Evolutionary conservation across 345 rosid species (phyloP).

Genomic region (Ceriops tagal): DNA sequence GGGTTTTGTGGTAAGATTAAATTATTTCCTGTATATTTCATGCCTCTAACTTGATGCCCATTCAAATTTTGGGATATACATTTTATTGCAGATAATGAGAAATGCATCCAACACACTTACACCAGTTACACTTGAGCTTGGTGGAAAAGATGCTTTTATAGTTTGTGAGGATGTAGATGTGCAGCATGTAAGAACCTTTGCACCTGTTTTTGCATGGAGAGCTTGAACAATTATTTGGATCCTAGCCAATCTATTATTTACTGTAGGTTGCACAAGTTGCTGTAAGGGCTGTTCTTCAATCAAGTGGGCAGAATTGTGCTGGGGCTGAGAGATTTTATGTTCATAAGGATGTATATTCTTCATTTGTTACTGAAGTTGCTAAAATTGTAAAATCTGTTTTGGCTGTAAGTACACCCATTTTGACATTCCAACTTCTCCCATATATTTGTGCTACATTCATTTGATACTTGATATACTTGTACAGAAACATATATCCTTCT

Average conservation of each 20-base stretch:
- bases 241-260: constrained; percentile 9
- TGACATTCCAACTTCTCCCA: background rate
- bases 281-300: constrained; percentile 85
- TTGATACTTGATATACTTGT: background rate
- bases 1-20: background rate
- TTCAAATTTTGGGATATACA: constrained; percentile 13
- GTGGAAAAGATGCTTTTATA: constrained; percentile 94
- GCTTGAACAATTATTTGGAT: constrained; percentile 10
- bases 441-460: background rate
- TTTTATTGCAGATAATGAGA: constrained; percentile 78
- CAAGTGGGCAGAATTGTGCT: constrained; percentile 99
- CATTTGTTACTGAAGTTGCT: constrained; percentile 71
- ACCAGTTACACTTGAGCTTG: constrained; percentile 97
- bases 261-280: constrained; percentile 95
- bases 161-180: constrained; percentile 89
- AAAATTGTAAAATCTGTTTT: constrained; percentile 85
- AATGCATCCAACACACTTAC: constrained; percentile 72
- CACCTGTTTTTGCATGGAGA: constrained; percentile 9
- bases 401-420: constrained; percentile 57
- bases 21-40: background rate
- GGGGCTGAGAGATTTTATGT: constrained; percentile 99
- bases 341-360: constrained; percentile 67
- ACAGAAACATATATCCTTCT: background rate
- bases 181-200: constrained; percentile 51
- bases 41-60: background rate